A percentile compares a stretch with the other conserved stretches of the same genome.
Conservation (phyloP, 768 basidiomycete species). For the Mycena alexandri region DNA sequence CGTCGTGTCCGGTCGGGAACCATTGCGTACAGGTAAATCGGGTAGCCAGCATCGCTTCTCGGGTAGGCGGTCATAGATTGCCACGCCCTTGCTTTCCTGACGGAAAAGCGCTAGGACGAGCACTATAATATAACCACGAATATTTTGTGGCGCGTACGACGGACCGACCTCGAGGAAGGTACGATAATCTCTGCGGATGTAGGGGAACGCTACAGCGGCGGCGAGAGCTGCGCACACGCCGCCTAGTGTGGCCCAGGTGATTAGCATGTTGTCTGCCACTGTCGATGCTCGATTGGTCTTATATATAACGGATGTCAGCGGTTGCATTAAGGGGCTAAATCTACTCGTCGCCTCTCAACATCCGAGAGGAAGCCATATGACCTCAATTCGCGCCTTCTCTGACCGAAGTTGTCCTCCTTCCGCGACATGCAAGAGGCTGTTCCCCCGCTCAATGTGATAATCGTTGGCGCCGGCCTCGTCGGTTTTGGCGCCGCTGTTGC, state of each 20-base stretch:
- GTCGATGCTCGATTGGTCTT: background rate
- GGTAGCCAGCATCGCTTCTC: constrained; percentile 33
- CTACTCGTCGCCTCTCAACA: background rate
- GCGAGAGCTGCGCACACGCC: constrained; percentile 12
- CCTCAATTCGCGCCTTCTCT: no score
- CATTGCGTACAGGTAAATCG: constrained; percentile 20
- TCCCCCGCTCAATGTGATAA: constrained; percentile 11
- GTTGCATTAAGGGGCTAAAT: background rate
- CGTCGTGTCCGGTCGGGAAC: constrained; percentile 24
- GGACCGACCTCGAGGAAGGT: constrained; percentile 29
- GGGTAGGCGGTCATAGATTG: constrained; percentile 31
- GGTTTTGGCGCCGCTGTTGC: constrained; percentile 31
- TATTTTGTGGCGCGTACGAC: constrained; percentile 34
- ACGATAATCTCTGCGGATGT: constrained; percentile 28
- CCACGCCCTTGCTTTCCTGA: constrained; percentile 19
- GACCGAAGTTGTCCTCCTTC: background rate
- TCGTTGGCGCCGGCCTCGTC: constrained; percentile 34
- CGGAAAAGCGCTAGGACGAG: constrained; percentile 31
- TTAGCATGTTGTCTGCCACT: background rate
- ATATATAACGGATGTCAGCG: background rate
- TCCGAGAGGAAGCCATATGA: no score
- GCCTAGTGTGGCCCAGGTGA: constrained; percentile 12
- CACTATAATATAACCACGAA: constrained; percentile 33
- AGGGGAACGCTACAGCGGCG: constrained; percentile 26
- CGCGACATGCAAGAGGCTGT: background rate